Evolutionary conservation across 2,329 filamentous ascomycete species (phyloP).

Genomic region (Microcyclospora pomicola): DNA sequence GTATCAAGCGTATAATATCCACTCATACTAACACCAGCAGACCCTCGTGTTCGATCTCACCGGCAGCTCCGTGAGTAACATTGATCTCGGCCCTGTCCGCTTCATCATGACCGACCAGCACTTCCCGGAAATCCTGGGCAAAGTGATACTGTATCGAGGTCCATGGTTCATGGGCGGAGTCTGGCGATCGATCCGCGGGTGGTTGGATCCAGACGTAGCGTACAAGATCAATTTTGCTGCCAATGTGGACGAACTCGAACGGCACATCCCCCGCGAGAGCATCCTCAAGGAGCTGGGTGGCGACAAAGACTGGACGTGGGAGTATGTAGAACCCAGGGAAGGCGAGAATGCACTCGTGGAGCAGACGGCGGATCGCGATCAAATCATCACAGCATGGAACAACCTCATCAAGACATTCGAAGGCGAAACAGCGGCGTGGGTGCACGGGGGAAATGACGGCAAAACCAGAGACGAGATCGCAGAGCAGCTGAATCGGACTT

Average conservation of each 20-base stretch:
- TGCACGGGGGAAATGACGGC: conserved; percentile 36
- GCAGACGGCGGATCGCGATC: conserved; percentile 45
- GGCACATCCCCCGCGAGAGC: conserved; percentile 56
- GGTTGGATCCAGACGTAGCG: conserved; percentile 93
- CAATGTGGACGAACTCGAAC: conserved; percentile 60
- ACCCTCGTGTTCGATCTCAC: conserved; percentile 95
- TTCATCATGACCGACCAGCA: conserved; percentile 99
- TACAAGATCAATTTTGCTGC: conserved; percentile 89
- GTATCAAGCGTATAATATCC: too few species aligned
- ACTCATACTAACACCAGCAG: too few species aligned
- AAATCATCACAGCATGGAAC: conserved; percentile 49
- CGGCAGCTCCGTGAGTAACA: conserved; percentile 82
- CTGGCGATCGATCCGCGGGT: conserved; percentile 88
- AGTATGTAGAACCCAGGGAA: conserved; percentile 59
- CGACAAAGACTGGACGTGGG: conserved; percentile 69
- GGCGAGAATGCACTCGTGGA: conserved; percentile 69
- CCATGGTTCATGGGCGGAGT: conserved; percentile 98
- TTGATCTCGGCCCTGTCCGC: conserved; percentile 95
- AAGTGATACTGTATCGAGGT: conserved; percentile 85
- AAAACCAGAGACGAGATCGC: conserved; percentile 48
- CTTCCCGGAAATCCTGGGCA: conserved; percentile 83
- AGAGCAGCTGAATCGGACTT: conserved; percentile 52
- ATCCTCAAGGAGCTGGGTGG: conserved; percentile 79
- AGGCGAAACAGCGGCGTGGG: conserved; percentile 60
- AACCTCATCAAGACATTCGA: conserved; percentile 62